Conservation (phyloP, 768 basidiomycete genomes). For the Lactifluus piperatus region DNA sequence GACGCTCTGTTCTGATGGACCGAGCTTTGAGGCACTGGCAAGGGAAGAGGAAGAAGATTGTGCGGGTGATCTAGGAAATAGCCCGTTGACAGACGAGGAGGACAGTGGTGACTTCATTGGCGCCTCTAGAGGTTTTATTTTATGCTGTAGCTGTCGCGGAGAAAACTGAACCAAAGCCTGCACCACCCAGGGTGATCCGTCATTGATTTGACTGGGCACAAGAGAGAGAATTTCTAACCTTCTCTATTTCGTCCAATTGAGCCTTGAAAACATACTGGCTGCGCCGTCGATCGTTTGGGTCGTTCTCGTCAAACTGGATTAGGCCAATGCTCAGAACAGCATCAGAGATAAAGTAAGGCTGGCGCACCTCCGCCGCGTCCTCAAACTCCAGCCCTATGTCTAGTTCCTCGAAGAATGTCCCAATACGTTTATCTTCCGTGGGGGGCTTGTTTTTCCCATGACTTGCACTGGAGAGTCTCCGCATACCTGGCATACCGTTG, state of each 20-base stretch:
- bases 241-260: slow-evolving; percentile 73
- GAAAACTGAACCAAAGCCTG: slow-evolving; percentile 62
- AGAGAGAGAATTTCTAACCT: slow-evolving; percentile 34
- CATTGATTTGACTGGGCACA: background rate
- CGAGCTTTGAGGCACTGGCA: background rate
- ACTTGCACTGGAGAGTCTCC: background rate
- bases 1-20: background rate
- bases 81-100: slow-evolving; percentile 17
- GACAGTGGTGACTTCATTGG: slow-evolving; percentile 3
- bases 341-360: background rate
- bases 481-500: slow-evolving; percentile 16
- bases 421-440: slow-evolving; percentile 37
- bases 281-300: slow-evolving; percentile 63
- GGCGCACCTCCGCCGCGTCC: slow-evolving; percentile 31
- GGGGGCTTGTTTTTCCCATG: slow-evolving; percentile 23
- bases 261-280: slow-evolving; percentile 71
- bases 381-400: slow-evolving; percentile 37
- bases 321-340: slow-evolving; percentile 18
- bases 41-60: background rate
- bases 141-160: slow-evolving; percentile 34
- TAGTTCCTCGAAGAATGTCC: slow-evolving; percentile 38
- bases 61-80: background rate
- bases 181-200: background rate
- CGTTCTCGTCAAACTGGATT: slow-evolving; percentile 54
- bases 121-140: slow-evolving; percentile 5